A percentile compares a stretch with the other conserved stretches of the same genome.
phyloP scores from a whole-genome alignment of 164 flowering plant species.

The Cinnamomum micranthum region DNA sequence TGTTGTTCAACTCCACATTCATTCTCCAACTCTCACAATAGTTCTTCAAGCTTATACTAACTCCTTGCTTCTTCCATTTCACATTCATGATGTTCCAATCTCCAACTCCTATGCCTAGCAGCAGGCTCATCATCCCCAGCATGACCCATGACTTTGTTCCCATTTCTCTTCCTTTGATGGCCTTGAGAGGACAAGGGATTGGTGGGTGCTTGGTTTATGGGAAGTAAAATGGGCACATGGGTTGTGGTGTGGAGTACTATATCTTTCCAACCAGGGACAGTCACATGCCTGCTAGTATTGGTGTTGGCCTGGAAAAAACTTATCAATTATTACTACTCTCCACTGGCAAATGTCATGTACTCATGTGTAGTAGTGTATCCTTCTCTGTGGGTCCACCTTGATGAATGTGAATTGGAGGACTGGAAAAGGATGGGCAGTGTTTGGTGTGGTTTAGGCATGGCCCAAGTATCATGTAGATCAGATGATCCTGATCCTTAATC shows the following conservation, averaged over 20 bases:
- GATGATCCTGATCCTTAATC: no score
- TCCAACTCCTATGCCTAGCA: background rate
- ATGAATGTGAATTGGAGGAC: no score
- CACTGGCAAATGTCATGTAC: no score
- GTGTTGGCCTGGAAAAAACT: no score
- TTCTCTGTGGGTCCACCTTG: no score
- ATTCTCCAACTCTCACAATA: constrained; percentile 85
- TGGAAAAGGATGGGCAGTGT: no score
- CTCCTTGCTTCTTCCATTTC: constrained; percentile 6
- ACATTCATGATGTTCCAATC: constrained; percentile 58
- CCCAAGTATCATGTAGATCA: no score
- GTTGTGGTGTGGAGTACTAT: constrained; percentile 4
- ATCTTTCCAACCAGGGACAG: background rate
- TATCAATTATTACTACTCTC: no score
- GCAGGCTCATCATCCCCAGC: background rate
- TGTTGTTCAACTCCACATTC: constrained; percentile 78
- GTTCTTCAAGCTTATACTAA: constrained; percentile 43
- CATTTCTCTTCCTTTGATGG: background rate
- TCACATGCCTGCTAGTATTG: no score
- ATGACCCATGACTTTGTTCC: background rate
- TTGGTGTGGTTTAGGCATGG: no score
- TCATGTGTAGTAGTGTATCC: no score
- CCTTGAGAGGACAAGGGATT: background rate
- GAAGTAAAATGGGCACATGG: constrained; percentile 9
- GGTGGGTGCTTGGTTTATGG: constrained; percentile 3